phyloP scores from a whole-genome alignment of 75 land plant genomes.

The Picea sitchensis region DNA sequence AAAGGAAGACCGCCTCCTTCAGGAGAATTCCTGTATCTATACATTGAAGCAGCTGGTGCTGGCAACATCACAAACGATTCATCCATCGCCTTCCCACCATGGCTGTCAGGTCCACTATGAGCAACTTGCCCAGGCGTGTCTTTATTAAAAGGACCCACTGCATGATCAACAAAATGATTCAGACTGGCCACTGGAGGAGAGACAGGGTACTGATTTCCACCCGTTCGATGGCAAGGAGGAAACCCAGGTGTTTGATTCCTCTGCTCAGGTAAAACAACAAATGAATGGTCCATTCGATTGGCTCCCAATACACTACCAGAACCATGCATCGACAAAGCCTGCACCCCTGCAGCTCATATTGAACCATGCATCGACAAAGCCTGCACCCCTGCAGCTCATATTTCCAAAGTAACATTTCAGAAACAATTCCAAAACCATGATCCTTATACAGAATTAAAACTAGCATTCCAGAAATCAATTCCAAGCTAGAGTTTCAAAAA shows the following conservation, averaged over 20 bases:
- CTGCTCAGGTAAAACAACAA: slow-evolving; percentile 84
- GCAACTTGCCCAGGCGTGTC: slow-evolving; percentile 4
- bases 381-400: slow-evolving; percentile 51
- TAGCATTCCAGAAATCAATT: slow-evolving; percentile 1
- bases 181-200: not conserved
- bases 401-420: not conserved
- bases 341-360: too few relatives aligned
- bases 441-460: not conserved
- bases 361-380: slow-evolving; percentile 59
- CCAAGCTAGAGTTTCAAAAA: not conserved
- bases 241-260: slow-evolving; percentile 42
- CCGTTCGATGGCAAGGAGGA: slow-evolving; percentile 69
- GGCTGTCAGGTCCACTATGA: not conserved
- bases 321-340: slow-evolving; percentile 57
- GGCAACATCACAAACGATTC: too few relatives aligned
- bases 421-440: not conserved
- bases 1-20: slow-evolving; percentile 40
- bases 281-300: slow-evolving; percentile 88
- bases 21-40: slow-evolving; percentile 52
- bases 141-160: not conserved
- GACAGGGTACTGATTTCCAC: slow-evolving; percentile 26
- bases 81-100: too few relatives aligned
- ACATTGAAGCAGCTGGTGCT: slow-evolving; percentile 92
- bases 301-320: slow-evolving; percentile 63
- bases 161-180: not conserved